Conservation (phyloP, 2,329 filamentous ascomycete species). For the Ophiocordyceps camponoti-saundersi region DNA sequence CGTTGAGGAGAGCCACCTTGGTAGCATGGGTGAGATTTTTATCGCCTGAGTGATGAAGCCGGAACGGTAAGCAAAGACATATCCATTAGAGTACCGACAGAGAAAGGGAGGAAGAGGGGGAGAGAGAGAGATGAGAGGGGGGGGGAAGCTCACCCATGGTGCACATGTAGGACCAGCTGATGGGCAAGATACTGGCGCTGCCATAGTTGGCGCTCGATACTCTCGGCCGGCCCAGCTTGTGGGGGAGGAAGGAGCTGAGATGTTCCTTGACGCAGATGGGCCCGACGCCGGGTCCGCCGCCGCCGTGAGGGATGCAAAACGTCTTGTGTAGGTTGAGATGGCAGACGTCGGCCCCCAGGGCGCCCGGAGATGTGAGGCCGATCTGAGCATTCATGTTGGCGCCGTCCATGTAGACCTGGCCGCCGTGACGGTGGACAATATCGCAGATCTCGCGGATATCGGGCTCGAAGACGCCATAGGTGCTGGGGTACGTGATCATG, state of each 20-base stretch:
- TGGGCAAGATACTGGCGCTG: conserved; percentile 80
- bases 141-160: conserved; percentile 55
- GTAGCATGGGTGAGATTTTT: conserved; percentile 76
- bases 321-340: conserved; percentile 98
- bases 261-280: conserved; percentile 84
- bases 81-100: no score
- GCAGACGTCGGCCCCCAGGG: conserved; percentile 92
- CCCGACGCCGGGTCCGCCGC: conserved; percentile 82
- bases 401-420: conserved; percentile 96
- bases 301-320: conserved; percentile 94
- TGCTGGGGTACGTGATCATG: conserved; percentile 95
- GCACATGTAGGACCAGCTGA: conserved; percentile 89
- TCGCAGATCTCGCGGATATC: conserved; percentile 71
- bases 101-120: not conserved
- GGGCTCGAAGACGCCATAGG: conserved; percentile 89
- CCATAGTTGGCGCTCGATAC: conserved; percentile 75
- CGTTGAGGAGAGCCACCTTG: conserved; percentile 84
- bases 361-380: conserved; percentile 81
- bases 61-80: not conserved
- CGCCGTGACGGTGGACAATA: conserved; percentile 72
- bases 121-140: not conserved
- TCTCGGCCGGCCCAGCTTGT: conserved; percentile 26
- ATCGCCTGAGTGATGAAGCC: conserved; percentile 4
- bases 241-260: conserved; percentile 50
- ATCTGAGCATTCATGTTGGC: conserved; percentile 99